Conservation (phyloP, 495 filamentous ascomycete genomes). For the Tuber calosporum region DNA sequence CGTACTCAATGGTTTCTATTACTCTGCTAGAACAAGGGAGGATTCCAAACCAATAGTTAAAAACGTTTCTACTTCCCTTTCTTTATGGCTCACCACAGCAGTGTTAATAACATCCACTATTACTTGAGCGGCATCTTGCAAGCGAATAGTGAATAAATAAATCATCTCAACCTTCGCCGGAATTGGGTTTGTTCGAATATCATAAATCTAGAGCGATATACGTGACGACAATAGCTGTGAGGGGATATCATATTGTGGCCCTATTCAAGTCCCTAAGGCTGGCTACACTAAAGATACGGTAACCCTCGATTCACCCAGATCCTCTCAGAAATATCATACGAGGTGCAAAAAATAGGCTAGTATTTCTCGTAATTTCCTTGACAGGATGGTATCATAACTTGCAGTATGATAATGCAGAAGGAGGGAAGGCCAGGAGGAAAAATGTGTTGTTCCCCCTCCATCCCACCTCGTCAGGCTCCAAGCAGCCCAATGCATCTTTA, state of each 20-base stretch:
- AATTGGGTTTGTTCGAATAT: not conserved
- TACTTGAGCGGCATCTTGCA: not conserved
- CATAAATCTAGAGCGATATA: not conserved
- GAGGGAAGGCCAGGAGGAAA: not conserved
- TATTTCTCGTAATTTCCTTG: not conserved
- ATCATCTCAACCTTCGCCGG: not conserved
- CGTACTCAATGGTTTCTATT: not conserved
- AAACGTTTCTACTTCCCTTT: not conserved
- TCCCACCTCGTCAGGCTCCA: conserved; percentile 9
- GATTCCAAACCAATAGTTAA: not conserved
- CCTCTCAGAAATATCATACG: not conserved
- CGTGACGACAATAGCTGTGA: not conserved
- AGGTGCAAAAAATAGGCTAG: not conserved
- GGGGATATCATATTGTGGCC: not conserved
- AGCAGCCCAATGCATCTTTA: conserved; percentile 7
- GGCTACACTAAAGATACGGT: not conserved
- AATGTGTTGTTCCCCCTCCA: conserved; percentile 8
- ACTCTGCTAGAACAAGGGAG: not conserved
- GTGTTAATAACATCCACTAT: not conserved
- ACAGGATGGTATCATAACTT: not conserved
- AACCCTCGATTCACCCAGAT: not conserved
- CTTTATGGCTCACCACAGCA: not conserved
- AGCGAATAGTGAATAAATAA: not conserved
- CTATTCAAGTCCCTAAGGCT: not conserved
- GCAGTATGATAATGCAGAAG: not conserved